Evolutionary conservation across 106 monocot genomes (phyloP).

Genomic region (Platanthera zijinensis): DNA sequence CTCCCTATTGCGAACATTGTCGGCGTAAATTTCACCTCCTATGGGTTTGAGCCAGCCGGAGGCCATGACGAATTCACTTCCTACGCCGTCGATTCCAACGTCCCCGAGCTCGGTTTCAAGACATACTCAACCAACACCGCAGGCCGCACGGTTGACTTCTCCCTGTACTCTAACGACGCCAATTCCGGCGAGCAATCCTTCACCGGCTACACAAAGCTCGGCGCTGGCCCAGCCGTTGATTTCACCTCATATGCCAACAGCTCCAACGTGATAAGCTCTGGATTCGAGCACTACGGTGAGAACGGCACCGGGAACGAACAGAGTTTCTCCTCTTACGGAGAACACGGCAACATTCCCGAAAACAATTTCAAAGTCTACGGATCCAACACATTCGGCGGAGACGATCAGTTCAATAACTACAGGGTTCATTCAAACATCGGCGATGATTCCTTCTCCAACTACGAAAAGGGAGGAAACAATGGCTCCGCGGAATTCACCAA

Average conservation of each 20-base stretch:
- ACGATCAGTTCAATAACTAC: slow-evolving; percentile 45
- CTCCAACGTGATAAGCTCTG: slow-evolving; percentile 55
- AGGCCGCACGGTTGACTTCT: slow-evolving; percentile 34
- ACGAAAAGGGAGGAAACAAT: slow-evolving; percentile 38
- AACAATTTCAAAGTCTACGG: slow-evolving; percentile 71
- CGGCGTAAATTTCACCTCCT: slow-evolving; percentile 65
- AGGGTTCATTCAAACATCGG: slow-evolving; percentile 74
- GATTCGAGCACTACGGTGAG: slow-evolving; percentile 55
- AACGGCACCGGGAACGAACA: slow-evolving; percentile 26
- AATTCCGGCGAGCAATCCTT: slow-evolving; percentile 74
- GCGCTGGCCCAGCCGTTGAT: slow-evolving; percentile 14
- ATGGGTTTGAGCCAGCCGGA: slow-evolving; percentile 36
- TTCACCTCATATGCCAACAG: slow-evolving; percentile 56
- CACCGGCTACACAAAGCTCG: slow-evolving; percentile 63
- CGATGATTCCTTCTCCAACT: slow-evolving; percentile 67
- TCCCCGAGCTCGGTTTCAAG: slow-evolving; percentile 50
- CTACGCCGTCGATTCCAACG: slow-evolving; percentile 41
- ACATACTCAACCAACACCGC: slow-evolving; percentile 54
- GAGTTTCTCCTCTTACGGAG: slow-evolving; percentile 49
- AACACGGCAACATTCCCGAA: slow-evolving; percentile 63
- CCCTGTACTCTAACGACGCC: slow-evolving; percentile 47
- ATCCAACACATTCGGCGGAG: slow-evolving; percentile 27
- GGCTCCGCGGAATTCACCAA: slow-evolving; percentile 32
- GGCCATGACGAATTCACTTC: slow-evolving; percentile 37
- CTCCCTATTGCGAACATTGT: slow-evolving; percentile 35